These are phyloP conservation scores for Fraxinus greggii DNA, from an alignment of 305 asterid genomes.

Conservation along the genomic window DNA sequence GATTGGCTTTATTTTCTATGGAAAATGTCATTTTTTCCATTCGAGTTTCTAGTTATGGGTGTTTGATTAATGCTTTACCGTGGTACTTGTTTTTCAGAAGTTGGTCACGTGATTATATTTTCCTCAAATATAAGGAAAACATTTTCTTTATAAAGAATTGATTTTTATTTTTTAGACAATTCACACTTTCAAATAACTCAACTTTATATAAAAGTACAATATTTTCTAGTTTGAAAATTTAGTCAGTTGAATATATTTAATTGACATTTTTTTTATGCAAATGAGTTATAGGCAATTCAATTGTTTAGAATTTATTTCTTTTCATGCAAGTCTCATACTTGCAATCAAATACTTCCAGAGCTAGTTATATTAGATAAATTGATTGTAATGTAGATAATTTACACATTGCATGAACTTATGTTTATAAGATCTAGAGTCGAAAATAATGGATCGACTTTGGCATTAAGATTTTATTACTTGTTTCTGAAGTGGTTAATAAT, in stretches of 20 bases:
- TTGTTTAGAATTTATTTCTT: no score
- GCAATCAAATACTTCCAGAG: no score
- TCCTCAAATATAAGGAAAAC: no score
- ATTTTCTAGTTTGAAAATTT: no score
- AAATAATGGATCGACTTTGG: background rate
- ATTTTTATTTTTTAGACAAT: background rate
- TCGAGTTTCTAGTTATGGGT: background rate
- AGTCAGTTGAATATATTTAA: no score
- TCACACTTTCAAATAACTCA: background rate
- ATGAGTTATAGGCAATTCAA: no score
- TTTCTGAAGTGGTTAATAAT: background rate
- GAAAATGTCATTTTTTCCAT: background rate
- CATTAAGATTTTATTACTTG: background rate
- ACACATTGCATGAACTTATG: background rate
- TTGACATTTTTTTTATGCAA: no score
- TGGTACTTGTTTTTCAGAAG: no score
- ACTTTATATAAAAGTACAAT: background rate
- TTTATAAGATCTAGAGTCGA: background rate
- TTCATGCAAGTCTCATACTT: no score
- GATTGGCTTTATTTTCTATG: background rate
- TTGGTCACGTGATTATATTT: no score
- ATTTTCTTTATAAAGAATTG: background rate
- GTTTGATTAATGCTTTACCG: background rate
- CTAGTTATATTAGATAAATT: background rate
- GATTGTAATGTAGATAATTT: background rate